Conservation (phyloP, 1,284 basidiomycete genomes). For the Austroboletus niveus region DNA sequence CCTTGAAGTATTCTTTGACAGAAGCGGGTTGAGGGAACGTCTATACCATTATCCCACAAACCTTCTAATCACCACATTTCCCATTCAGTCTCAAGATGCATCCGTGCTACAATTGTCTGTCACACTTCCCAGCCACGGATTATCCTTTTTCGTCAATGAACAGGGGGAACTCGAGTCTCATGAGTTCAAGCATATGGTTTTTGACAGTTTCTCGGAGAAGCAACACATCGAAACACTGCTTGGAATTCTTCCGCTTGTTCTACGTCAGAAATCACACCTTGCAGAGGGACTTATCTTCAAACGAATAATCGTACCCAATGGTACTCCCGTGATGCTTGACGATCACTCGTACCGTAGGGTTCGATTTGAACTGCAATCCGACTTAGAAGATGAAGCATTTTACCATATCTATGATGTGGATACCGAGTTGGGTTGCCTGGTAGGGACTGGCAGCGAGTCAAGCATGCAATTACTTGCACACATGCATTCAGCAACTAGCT, state of each 20-base stretch:
- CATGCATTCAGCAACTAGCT: slow-evolving; percentile 45
- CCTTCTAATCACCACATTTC: slow-evolving; percentile 24
- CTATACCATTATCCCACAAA: slow-evolving; percentile 9
- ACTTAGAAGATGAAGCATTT: no score
- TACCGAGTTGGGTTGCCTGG: slow-evolving; percentile 37
- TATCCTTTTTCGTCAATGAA: slow-evolving; percentile 32
- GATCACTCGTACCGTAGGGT: neutral
- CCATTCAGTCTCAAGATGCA: neutral
- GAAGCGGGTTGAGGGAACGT: no score
- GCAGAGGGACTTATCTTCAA: slow-evolving; percentile 16
- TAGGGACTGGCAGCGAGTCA: slow-evolving; percentile 31
- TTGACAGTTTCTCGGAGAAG: no score
- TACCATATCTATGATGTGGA: slow-evolving; percentile 43
- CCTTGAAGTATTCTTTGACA: slow-evolving; percentile 27
- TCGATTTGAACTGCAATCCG: neutral
- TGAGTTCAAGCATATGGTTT: slow-evolving; percentile 4
- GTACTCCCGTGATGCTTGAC: no score
- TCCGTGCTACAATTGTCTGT: slow-evolving; percentile 11
- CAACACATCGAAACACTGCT: no score
- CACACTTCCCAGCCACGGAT: slow-evolving; percentile 36
- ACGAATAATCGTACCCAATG: slow-evolving; percentile 35
- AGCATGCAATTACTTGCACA: slow-evolving; percentile 41
- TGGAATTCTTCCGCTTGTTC: slow-evolving; percentile 32
- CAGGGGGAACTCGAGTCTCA: slow-evolving; percentile 23
- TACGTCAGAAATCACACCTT: slow-evolving; percentile 26